Conservation (phyloP, 192 early-diverging fungal genomes). For the Backusella australiensis region DNA sequence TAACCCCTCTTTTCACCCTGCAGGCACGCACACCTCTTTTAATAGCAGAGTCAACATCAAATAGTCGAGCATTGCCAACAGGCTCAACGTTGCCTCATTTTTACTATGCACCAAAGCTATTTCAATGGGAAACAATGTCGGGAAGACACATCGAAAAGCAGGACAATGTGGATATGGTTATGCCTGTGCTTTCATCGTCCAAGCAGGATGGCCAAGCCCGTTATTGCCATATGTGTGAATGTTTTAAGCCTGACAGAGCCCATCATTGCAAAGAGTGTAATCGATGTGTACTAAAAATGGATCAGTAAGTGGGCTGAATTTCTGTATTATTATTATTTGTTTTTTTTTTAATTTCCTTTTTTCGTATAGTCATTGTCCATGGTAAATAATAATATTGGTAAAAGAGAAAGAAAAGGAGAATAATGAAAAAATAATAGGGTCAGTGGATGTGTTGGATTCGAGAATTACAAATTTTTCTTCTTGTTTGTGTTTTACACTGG, state of each 20-base stretch:
- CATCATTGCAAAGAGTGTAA: constrained; percentile 59
- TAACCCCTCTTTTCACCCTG: neutral
- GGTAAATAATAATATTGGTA: constrained; percentile 8
- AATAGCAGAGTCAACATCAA: constrained; percentile 3
- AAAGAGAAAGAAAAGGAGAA: neutral
- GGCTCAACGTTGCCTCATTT: constrained; percentile 8
- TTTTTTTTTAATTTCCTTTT: neutral
- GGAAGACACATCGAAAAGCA: neutral
- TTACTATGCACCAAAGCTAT: constrained; percentile 23
- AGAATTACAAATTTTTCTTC: constrained; percentile 58
- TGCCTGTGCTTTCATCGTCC: constrained; percentile 21
- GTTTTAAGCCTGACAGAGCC: constrained; percentile 49
- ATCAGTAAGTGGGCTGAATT: constrained; percentile 46
- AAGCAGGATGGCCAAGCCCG: constrained; percentile 25
- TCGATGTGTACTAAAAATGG: constrained; percentile 56
- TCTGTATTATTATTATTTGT: neutral
- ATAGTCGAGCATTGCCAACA: neutral
- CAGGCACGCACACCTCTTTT: neutral
- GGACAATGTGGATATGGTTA: neutral
- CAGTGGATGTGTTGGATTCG: constrained; percentile 48
- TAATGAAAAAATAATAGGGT: constrained; percentile 28
- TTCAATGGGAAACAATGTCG: constrained; percentile 17
- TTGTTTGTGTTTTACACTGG: constrained; percentile 50
- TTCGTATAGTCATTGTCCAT: constrained; percentile 34
- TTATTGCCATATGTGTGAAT: constrained; percentile 29